Conservation (phyloP, 2,329 filamentous ascomycete species). For the Proliferodiscus dingleyae region DNA sequence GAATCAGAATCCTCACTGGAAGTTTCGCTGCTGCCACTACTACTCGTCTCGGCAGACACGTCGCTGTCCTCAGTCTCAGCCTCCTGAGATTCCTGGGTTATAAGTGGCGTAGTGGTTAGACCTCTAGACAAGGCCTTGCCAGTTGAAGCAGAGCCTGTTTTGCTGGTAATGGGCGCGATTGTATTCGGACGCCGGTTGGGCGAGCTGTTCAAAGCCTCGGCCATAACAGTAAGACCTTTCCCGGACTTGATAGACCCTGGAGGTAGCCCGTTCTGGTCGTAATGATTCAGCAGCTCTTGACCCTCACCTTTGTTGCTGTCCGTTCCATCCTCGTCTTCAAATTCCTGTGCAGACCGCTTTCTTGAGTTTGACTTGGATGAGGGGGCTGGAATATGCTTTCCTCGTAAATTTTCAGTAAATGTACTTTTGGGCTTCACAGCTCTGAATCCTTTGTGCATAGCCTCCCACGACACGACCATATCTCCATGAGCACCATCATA, state of each 20-base stretch:
- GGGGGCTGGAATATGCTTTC: conserved; percentile 1
- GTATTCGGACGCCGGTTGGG: conserved; percentile 9
- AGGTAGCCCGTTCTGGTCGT: conserved; percentile 30
- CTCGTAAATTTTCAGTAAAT: conserved; percentile 18
- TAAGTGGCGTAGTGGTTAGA: conserved; percentile 23
- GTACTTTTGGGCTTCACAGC: conserved; percentile 23
- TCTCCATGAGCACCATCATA: conserved; percentile 25
- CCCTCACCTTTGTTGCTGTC: conserved; percentile 26
- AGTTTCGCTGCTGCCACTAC: conserved; percentile 6
- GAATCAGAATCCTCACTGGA: conserved; percentile 16
- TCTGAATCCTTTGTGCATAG: conserved; percentile 25
- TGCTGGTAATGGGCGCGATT: conserved; percentile 18
- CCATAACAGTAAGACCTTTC: conserved; percentile 27
- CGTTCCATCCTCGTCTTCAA: conserved; percentile 17
- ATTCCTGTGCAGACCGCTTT: conserved; percentile 9
- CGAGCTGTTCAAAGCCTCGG: conserved; percentile 19
- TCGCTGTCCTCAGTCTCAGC: conserved; percentile 17
- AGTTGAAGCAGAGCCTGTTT: conserved; percentile 26
- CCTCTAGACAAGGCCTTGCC: conserved; percentile 12
- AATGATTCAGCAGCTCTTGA: conserved; percentile 29
- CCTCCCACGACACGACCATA: conserved; percentile 27
- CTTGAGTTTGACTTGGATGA: conserved; percentile 12
- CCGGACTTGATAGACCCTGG: conserved; percentile 28
- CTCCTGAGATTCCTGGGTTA: conserved; percentile 26
- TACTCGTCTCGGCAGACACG: conserved; percentile 5